Conservation (phyloP, 148 eudicot species). For the Linanthus parryae region DNA sequence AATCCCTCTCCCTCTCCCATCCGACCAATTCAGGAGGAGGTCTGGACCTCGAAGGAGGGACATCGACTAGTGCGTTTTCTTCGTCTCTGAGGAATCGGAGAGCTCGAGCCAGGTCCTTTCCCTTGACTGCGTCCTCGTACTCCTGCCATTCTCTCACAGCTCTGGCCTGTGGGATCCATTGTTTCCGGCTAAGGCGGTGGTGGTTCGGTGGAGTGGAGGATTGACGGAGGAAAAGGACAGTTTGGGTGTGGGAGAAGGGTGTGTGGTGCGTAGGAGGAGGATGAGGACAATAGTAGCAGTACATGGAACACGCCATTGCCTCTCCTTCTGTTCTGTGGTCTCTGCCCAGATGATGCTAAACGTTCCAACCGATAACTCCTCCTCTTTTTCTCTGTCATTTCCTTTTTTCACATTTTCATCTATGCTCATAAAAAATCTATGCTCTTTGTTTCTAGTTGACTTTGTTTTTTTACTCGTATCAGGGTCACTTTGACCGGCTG, state of each 20-base stretch:
- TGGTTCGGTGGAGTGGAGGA: neutral
- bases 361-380: no score
- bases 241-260: neutral
- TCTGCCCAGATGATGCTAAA: no score
- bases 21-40: slow-evolving; percentile 23
- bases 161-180: neutral
- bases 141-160: slow-evolving; percentile 76
- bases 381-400: no score
- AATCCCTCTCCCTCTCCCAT: slow-evolving; percentile 54
- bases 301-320: no score
- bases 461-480: no score
- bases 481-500: no score
- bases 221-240: neutral
- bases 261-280: neutral
- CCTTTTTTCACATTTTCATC: no score
- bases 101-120: slow-evolving; percentile 76
- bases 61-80: slow-evolving; percentile 16
- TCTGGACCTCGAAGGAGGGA: neutral
- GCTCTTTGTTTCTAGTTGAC: no score
- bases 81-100: slow-evolving; percentile 45
- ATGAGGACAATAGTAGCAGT: no score
- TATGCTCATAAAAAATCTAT: no score
- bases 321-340: no score
- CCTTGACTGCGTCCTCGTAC: slow-evolving; percentile 80
- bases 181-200: slow-evolving; percentile 2